Evolutionary conservation across 805 yeast species (phyloP).

Genomic region (Isabelozyma rhagii): DNA sequence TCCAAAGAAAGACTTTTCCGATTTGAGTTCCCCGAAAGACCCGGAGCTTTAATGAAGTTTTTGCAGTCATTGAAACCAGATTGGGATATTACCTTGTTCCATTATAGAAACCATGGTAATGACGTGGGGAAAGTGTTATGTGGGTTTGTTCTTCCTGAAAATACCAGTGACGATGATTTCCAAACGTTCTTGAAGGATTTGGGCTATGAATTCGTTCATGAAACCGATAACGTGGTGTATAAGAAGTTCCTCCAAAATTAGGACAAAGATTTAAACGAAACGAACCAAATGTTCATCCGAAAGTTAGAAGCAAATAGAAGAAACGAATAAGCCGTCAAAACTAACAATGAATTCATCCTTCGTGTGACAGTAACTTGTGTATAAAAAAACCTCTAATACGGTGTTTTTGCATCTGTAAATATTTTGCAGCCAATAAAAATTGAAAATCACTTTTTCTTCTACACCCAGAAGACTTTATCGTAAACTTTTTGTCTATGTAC

Average conservation of each 20-base stretch:
- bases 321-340: not conserved
- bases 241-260: constrained; percentile 57
- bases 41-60: constrained; percentile 87
- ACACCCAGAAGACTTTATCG: not conserved
- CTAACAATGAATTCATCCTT: too few relatives aligned
- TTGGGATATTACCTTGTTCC: constrained; percentile 94
- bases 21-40: constrained; percentile 96
- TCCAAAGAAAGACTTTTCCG: constrained; percentile 73
- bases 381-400: too few relatives aligned
- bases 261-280: not conserved
- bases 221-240: constrained; percentile 83
- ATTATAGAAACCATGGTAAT: constrained; percentile 94
- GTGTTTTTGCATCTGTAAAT: not conserved
- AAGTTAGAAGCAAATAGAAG: too few relatives aligned
- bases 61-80: constrained; percentile 64
- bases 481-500: constrained; percentile 3
- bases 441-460: not conserved
- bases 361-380: too few relatives aligned
- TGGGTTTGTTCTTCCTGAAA: constrained; percentile 80
- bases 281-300: not conserved
- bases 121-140: constrained; percentile 92
- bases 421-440: not conserved
- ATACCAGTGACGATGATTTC: constrained; percentile 58
- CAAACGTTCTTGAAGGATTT: constrained; percentile 64
- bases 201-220: constrained; percentile 78